Conservation (phyloP, 169 alveolate genomes). For the Besnoitia besnoiti region DNA sequence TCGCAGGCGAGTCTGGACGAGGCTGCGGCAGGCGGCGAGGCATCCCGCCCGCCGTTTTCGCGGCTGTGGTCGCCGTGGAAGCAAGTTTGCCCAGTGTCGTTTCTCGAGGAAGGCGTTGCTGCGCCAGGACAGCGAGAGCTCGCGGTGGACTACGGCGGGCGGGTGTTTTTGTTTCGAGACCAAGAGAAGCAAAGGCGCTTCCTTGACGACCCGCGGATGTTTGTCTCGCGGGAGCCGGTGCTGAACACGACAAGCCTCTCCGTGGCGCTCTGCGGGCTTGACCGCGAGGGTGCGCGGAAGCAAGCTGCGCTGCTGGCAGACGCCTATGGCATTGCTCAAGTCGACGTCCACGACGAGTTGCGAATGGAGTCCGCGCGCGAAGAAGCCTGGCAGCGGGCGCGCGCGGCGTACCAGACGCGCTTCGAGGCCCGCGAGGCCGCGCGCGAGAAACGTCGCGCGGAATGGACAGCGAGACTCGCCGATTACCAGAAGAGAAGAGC, state of each 20-base stretch:
- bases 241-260: not conserved
- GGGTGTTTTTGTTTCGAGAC: not conserved
- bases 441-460: not conserved
- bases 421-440: not conserved
- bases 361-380: not conserved
- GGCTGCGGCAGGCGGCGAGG: not conserved
- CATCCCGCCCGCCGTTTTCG: not conserved
- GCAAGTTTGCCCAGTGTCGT: not conserved
- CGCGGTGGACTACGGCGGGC: slow-evolving; percentile 18
- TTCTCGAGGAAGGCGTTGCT: not conserved
- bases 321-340: not conserved
- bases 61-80: slow-evolving; percentile 18
- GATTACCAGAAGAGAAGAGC: not conserved
- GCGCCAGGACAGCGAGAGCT: not conserved
- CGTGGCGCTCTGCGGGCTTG: not conserved
- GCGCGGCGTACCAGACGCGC: not conserved
- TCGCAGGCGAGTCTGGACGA: too few species aligned
- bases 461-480: not conserved
- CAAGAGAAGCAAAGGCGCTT: not conserved
- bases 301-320: slow-evolving; percentile 12
- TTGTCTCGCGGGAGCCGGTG: not conserved
- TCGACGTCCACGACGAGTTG: not conserved
- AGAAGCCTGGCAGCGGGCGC: not conserved
- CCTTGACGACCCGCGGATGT: slow-evolving; percentile 1
- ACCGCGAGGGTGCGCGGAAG: not conserved